These are phyloP conservation scores for Bipolaris sorokiniana DNA, from an alignment of 2,329 filamentous ascomycete species.

Conservation along the genomic window DNA sequence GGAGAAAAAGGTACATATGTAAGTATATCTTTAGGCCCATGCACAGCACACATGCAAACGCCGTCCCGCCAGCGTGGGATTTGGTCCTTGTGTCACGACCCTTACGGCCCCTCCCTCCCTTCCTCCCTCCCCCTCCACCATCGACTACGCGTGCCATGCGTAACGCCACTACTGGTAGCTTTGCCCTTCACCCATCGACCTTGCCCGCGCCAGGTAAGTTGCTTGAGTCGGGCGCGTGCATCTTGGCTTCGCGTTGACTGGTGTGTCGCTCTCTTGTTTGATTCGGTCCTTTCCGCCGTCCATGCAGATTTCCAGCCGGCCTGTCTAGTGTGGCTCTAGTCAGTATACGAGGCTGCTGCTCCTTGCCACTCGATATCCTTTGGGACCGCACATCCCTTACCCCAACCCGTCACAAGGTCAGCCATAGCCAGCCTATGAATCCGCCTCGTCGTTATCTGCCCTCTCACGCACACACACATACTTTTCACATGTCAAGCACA, in stretches of 20 bases:
- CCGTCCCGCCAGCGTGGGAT: conserved; percentile 1
- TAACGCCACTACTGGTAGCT: no score
- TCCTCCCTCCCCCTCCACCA: conserved; percentile 12
- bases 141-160: conserved; percentile 7
- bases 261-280: conserved; percentile 29
- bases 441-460: conserved; percentile 24
- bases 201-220: conserved; percentile 3
- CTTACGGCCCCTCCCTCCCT: conserved; percentile 4
- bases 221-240: conserved; percentile 20
- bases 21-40: background rate
- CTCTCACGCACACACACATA: conserved; percentile 8
- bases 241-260: conserved; percentile 38
- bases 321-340: conserved; percentile 8
- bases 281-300: conserved; percentile 41
- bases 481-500: conserved; percentile 37
- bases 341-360: conserved; percentile 38
- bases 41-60: background rate
- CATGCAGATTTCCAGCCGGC: conserved; percentile 31
- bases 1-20: no score
- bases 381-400: conserved; percentile 19
- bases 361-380: conserved; percentile 28
- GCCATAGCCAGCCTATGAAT: conserved; percentile 15
- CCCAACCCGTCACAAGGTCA: conserved; percentile 32
- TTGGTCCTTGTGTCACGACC: background rate
- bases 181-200: no score